Base-by-base conservation (phyloP, 225 moss, liverwort and hornwort species). In the Rhytidiadelphus loreus region DNA sequence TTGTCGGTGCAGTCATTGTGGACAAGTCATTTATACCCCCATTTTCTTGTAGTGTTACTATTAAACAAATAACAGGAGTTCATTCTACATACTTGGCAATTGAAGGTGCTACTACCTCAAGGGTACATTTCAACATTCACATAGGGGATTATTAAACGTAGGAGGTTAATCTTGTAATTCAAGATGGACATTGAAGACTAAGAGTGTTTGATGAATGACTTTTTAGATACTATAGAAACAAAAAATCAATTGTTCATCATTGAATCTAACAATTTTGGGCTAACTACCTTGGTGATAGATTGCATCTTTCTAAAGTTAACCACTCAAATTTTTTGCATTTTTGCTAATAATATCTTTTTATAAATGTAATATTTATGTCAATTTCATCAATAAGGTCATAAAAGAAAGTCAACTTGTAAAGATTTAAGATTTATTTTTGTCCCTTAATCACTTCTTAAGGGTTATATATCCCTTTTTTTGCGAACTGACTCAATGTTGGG, bases 151-250 rank as follows among this genome's bases (percentile, higher is more conserved):
- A 50, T 33, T 8, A 20, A 50, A 50, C 0, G 4, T 29, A 32
- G 7, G 11, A 46, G 4, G 7, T 30, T 73, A 7, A 48, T 19
- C 3, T 1, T 19, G 0, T 18, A 46, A 11, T 73, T 30, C 0
- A 30, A 0, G 0, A 30, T 30, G 30, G 6, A 72, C 6, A 15
- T 41, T 8, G 24, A 69, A 0, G 41, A 70, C 8, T 41, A 41
- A 13, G 0, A 70, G 25, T 70, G 8, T 8, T 0, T 2, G 2
- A 64, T 62, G 8, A 32, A 63, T 62, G 16, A 16, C 5, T 32
- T 21, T 3, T 22, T 21, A 22, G 4, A 12, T 22, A n/a, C 0
- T n/a, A n/a, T 22, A 21, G 1, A 12, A 6, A 68, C 1, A 5
- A 68, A 68, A 11, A 68, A 68, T n/a, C n/a, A 68, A 68, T n/a